Conservation (phyloP, 2,329 filamentous ascomycete species). For the Alternaria sp. region DNA sequence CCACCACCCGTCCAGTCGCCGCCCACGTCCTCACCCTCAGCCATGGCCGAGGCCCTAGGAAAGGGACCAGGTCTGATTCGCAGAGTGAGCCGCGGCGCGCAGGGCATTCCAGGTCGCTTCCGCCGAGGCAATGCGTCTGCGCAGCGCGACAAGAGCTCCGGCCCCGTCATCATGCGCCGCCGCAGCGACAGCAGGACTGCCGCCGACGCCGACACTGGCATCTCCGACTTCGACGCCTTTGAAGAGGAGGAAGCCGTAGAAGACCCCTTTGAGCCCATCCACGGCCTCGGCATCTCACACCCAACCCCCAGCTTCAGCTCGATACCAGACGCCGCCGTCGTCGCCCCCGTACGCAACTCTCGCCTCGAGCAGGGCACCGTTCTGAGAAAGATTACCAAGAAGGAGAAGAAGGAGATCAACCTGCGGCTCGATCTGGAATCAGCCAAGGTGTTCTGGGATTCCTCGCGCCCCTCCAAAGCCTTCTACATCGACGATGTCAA, state of each 20-base stretch:
- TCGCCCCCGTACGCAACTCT: slow-evolving; percentile 77
- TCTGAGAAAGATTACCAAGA: slow-evolving; percentile 85
- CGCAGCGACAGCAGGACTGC: slow-evolving; percentile 89
- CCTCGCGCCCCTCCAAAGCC: slow-evolving; percentile 76
- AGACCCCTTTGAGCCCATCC: slow-evolving; percentile 49
- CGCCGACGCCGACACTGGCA: slow-evolving; percentile 53
- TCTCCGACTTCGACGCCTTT: slow-evolving; percentile 58
- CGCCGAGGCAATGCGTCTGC: slow-evolving; percentile 76
- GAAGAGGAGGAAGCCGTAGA: slow-evolving; percentile 60
- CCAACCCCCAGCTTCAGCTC: slow-evolving; percentile 40
- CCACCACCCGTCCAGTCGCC: slow-evolving; percentile 49
- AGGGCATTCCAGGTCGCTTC: slow-evolving; percentile 70
- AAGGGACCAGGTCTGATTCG: slow-evolving; percentile 76
- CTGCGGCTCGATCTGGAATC: slow-evolving; percentile 82
- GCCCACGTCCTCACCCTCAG: slow-evolving; percentile 56
- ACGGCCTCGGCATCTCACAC: slow-evolving; percentile 52
- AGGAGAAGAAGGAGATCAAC: slow-evolving; percentile 73
- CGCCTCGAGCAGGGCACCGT: slow-evolving; percentile 78
- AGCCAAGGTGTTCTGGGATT: slow-evolving; percentile 89
- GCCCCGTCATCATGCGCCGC: slow-evolving; percentile 84
- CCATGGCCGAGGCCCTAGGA: slow-evolving; percentile 67
- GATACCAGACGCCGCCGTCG: slow-evolving; percentile 51
- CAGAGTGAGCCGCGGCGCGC: slow-evolving; percentile 81
- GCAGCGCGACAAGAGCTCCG: slow-evolving; percentile 85
- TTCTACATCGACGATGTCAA: slow-evolving; percentile 96